Percentiles rank a stretch among this genome's conserved stretches.
These are phyloP conservation scores for Fusarium sp. DNA, from an alignment of 2,329 filamentous ascomycete genomes.

Conservation along the genomic window DNA sequence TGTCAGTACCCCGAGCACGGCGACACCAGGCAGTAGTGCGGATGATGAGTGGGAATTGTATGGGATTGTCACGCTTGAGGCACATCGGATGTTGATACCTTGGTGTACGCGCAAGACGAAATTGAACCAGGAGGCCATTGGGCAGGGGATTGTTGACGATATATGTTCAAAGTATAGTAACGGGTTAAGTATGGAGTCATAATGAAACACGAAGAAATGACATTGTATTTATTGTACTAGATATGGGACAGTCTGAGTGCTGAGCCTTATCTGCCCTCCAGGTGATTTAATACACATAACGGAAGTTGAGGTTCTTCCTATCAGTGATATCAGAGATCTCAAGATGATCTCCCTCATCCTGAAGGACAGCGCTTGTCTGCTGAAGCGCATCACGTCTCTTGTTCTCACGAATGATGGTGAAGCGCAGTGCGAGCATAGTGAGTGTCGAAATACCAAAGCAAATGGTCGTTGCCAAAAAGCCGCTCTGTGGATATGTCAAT, in stretches of 20 bases:
- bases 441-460: constrained; percentile 36
- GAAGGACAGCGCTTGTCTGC: not conserved
- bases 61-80: constrained; percentile 47
- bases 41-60: constrained; percentile 47
- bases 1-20: constrained; percentile 36
- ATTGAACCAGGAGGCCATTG: constrained; percentile 13
- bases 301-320: constrained; percentile 30
- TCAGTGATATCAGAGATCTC: constrained; percentile 41
- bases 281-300: constrained; percentile 34
- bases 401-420: constrained; percentile 30
- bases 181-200: not conserved
- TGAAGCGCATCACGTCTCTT: constrained; percentile 30
- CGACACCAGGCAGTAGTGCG: constrained; percentile 14
- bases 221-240: not conserved
- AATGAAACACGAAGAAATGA: not conserved
- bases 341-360: not conserved
- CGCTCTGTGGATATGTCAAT: constrained; percentile 13
- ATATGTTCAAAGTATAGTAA: constrained; percentile 11
- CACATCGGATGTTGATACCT: constrained; percentile 49
- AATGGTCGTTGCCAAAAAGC: constrained; percentile 36
- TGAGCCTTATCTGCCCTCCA: no score
- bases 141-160: constrained; percentile 26
- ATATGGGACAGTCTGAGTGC: no score
- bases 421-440: constrained; percentile 26
- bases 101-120: constrained; percentile 43